Evolutionary conservation across 805 yeast genomes (phyloP).

Genomic region (Metschnikowia matae): DNA sequence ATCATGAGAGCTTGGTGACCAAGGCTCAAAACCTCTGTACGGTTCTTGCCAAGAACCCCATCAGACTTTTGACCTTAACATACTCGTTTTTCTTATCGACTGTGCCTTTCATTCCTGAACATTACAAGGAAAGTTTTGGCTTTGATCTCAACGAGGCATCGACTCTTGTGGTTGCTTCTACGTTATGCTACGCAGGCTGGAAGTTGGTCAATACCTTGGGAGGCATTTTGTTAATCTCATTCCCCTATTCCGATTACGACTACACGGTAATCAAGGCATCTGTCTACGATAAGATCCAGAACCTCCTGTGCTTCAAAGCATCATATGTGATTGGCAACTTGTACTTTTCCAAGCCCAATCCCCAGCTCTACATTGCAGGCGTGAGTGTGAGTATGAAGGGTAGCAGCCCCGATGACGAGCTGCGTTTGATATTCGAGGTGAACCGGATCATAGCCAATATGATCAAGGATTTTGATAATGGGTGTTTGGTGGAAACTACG

Average conservation of each 20-base stretch:
- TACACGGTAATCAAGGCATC: constrained; percentile 33
- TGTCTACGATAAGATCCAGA: constrained; percentile 44
- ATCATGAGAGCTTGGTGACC: background rate
- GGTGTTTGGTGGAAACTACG: constrained; percentile 33
- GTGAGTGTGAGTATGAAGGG: constrained; percentile 57
- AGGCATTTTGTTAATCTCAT: constrained; percentile 48
- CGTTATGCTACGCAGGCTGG: constrained; percentile 50
- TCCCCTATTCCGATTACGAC: constrained; percentile 43
- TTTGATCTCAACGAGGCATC: constrained; percentile 43
- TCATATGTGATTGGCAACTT: constrained; percentile 47
- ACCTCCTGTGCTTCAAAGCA: constrained; percentile 49
- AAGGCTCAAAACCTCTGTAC: background rate
- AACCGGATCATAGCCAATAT: constrained; percentile 38
- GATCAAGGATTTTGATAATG: constrained; percentile 24
- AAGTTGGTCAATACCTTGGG: constrained; percentile 49
- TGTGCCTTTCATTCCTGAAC: constrained; percentile 38
- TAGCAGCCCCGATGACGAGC: constrained; percentile 69
- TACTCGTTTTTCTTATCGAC: constrained; percentile 39
- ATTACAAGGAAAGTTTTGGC: constrained; percentile 24
- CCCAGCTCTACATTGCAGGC: constrained; percentile 55
- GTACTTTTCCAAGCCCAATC: constrained; percentile 59
- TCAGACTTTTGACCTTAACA: constrained; percentile 43
- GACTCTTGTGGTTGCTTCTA: constrained; percentile 41
- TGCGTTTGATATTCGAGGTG: constrained; percentile 48
- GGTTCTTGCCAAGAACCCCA: constrained; percentile 32